phyloP scores from a whole-genome alignment of 2,329 filamentous ascomycete genomes.

The Colletotrichum horii region DNA sequence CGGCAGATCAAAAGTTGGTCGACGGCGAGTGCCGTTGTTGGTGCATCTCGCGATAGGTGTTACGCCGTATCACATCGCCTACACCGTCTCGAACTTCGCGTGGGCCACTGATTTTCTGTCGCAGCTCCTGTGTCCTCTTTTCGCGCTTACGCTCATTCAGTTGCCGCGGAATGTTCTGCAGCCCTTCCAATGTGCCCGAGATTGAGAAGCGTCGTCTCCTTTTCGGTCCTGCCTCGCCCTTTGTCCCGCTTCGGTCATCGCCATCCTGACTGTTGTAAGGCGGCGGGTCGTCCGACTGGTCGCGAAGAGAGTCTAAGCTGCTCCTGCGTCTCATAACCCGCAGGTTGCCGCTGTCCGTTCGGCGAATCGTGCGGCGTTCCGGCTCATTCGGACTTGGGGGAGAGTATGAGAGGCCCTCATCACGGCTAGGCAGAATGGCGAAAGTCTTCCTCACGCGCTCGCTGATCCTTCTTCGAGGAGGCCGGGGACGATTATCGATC shows the following conservation, averaged over 20 bases:
- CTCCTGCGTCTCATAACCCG: conserved; percentile 60
- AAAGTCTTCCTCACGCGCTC: conserved; percentile 63
- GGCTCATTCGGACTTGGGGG: conserved; percentile 33
- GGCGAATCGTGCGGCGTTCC: conserved; percentile 63
- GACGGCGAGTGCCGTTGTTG: background rate
- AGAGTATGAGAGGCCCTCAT: conserved; percentile 37
- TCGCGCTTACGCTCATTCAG: conserved; percentile 64
- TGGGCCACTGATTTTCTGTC: conserved; percentile 65
- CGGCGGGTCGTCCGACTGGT: conserved; percentile 28
- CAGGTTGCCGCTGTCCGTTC: conserved; percentile 64
- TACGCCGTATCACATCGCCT: conserved; percentile 58
- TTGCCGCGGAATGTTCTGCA: conserved; percentile 58
- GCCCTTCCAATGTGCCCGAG: conserved; percentile 54
- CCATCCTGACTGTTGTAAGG: conserved; percentile 34
- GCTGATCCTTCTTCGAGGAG: conserved; percentile 55
- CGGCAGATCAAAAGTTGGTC: conserved; percentile 18
- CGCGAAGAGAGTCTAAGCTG: conserved; percentile 49
- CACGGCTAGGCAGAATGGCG: conserved; percentile 60
- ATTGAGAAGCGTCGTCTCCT: conserved; percentile 40
- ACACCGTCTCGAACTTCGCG: conserved; percentile 63
- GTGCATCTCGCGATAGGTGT: conserved; percentile 39
- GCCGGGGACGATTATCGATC: conserved; percentile 51
- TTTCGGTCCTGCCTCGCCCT: conserved; percentile 24
- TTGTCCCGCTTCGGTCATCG: conserved; percentile 27
- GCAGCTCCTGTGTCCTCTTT: conserved; percentile 62